Conservation (phyloP, 1,284 basidiomycete species). For the Leucoagaricus sp. region DNA sequence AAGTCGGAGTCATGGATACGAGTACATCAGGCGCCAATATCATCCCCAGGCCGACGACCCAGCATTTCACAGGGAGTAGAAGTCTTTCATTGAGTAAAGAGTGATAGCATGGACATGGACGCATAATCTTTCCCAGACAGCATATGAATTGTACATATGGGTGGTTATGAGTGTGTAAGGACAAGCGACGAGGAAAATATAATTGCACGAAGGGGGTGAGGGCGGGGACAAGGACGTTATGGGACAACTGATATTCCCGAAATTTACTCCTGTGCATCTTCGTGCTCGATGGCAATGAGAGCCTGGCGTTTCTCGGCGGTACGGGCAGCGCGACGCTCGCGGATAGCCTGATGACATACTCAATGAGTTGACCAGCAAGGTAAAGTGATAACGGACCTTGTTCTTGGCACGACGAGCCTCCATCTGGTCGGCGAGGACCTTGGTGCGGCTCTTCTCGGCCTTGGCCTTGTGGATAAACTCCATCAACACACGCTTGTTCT, state of each 20-base stretch:
- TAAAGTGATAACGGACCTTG: conserved; percentile 57
- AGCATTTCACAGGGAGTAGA: not conserved
- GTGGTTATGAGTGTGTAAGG: conserved; percentile 1
- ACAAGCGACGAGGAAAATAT: conserved; percentile 3
- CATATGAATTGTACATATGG: conserved; percentile 16
- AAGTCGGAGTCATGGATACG: no score
- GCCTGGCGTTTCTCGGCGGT: conserved; percentile 94
- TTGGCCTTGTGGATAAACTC: conserved; percentile 99
- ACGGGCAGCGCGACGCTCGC: conserved; percentile 92
- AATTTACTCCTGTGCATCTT: conserved; percentile 47
- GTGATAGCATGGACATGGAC: conserved; percentile 4
- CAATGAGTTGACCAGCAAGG: not conserved
- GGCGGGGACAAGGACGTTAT: conserved; percentile 1
- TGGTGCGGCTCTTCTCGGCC: conserved; percentile 98
- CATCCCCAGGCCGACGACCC: no score
- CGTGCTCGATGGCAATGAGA: conserved; percentile 88
- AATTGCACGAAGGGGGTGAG: conserved; percentile 7
- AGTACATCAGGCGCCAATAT: no score
- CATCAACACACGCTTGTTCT: conserved; percentile 99
- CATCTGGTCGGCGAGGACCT: conserved; percentile 98
- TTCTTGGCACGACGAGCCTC: conserved; percentile 94
- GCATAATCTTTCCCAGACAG: conserved; percentile 15
- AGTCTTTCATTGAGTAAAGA: not conserved
- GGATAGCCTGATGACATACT: conserved; percentile 69
- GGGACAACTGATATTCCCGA: conserved; percentile 4